Conservation (phyloP, 805 yeast genomes). For the Saturnispora quitensis region DNA sequence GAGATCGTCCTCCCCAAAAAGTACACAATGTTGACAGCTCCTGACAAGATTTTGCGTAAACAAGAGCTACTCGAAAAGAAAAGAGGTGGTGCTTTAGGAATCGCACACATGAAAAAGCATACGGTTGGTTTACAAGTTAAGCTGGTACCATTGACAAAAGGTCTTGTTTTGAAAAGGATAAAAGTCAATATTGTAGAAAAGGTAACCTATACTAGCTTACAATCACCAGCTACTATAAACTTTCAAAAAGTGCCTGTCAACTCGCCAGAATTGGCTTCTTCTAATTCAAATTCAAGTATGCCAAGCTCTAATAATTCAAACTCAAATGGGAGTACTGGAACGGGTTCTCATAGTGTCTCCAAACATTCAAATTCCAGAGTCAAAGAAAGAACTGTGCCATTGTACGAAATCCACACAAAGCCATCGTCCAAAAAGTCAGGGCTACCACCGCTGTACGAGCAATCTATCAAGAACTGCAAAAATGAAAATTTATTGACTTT, state of each 20-base stretch:
- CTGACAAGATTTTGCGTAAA: constrained; percentile 2
- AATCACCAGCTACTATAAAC: neutral
- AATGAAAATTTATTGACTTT: constrained; percentile 55
- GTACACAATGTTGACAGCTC: constrained; percentile 52
- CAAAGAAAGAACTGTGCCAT: constrained; percentile 45
- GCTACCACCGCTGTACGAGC: constrained; percentile 39
- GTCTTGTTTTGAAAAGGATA: constrained; percentile 51
- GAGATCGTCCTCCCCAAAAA: constrained; percentile 65
- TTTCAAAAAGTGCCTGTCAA: neutral
- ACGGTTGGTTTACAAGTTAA: constrained; percentile 48
- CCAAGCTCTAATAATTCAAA: neutral
- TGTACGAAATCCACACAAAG: constrained; percentile 58
- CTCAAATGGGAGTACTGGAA: neutral
- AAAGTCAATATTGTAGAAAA: constrained; percentile 60
- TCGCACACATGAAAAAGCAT: constrained; percentile 16
- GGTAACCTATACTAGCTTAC: constrained; percentile 43
- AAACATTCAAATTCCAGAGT: constrained; percentile 24
- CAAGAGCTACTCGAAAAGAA: constrained; percentile 6
- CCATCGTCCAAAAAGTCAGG: neutral
- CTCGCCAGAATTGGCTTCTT: neutral
- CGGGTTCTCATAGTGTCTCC: neutral
- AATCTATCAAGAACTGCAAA: constrained; percentile 44
- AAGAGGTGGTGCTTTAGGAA: constrained; percentile 24
- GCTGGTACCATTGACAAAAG: constrained; percentile 56
- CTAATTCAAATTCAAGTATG: neutral